phyloP scores from a whole-genome alignment of 1,139 yeast species.

The Zygosaccharomyces pseudobailii region DNA sequence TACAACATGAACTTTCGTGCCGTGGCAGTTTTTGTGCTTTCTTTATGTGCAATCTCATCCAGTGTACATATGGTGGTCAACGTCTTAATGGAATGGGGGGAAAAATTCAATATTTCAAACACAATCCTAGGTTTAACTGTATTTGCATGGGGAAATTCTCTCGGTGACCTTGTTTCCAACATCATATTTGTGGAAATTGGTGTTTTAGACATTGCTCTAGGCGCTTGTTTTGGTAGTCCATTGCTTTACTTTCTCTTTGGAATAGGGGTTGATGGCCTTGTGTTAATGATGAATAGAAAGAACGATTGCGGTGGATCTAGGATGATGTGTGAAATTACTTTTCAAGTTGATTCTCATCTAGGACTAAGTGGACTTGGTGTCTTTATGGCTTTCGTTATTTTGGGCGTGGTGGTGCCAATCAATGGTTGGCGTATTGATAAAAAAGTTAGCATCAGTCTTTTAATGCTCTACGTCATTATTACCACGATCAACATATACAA shows the following conservation, averaged over 20 bases:
- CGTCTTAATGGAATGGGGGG: constrained; percentile 58
- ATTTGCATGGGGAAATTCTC: constrained; percentile 88
- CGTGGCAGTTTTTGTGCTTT: constrained; percentile 57
- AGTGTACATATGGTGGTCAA: constrained; percentile 76
- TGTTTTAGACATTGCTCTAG: constrained; percentile 84
- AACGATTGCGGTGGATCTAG: constrained; percentile 2
- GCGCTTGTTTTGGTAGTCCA: constrained; percentile 96
- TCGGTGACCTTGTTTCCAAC: constrained; percentile 86
- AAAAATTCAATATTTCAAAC: constrained; percentile 60
- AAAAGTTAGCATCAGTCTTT: constrained; percentile 43
- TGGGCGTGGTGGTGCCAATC: constrained; percentile 52
- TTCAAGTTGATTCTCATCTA: constrained; percentile 46
- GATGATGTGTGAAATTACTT: constrained; percentile 27
- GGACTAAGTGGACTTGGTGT: constrained; percentile 49
- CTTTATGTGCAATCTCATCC: constrained; percentile 69
- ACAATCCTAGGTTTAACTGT: constrained; percentile 80
- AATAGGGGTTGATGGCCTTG: constrained; percentile 60
- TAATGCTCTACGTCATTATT: constrained; percentile 19
- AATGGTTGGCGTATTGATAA: constrained; percentile 64
- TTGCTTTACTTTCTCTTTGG: constrained; percentile 60
- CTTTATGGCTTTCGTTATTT: constrained; percentile 47
- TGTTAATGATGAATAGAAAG: constrained; percentile 36
- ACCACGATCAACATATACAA: constrained; percentile 15
- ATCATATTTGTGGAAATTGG: constrained; percentile 82
- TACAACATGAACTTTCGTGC: constrained; percentile 38